Evolutionary conservation across 306 rosid species (phyloP), one percentile per base, ranked within the genome.

Genomic region (Potentilla sterilis): DNA sequence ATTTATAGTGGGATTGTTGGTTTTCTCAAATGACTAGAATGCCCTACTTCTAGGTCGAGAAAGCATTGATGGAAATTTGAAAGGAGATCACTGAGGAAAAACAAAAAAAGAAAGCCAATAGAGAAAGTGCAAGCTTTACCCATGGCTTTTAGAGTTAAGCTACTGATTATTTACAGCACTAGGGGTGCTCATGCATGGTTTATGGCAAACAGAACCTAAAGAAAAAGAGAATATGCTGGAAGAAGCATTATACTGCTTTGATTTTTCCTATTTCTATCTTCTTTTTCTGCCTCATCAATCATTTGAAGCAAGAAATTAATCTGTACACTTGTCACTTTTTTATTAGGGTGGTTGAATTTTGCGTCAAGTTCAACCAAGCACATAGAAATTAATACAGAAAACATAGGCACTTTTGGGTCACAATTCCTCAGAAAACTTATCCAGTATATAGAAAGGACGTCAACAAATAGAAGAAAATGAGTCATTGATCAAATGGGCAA

Each of bases 1-100:
- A 75, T 88, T 87, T 91, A 88, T 88, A 87, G 85, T 16, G 69
- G 69, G 24, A 37, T 63, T 63, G 43, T 22, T 12, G 47, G 43
- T 34, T 58, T 58, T 32, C 47, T 37, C 15, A 64, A 64, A 64
- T 37, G 69, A 64, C 69, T 16, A 38, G 9, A 64, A 37, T 37
- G 69, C 14, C 69, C 69, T 64, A 64, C 7, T 64, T 37, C 69
- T 64, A 28, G 28, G 28, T 28, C 28, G 28, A 28, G 28, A 28
- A 28, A 28, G 28, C 14, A 61, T 13, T 32, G 67, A 62, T 32
- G 67, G 67, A 62, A 34, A 15, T 24, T 59, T 12, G 19, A 59
- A 58, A 58, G 37, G 22, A 58, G 64, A 58, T 22, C 18, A 14
- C n/a, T 32, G 12, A 6, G 52, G 15, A 47, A 11, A 2, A 63